Base-by-base conservation (phyloP, 345 rosid genomes). In the Nasturtium officinale region DNA sequence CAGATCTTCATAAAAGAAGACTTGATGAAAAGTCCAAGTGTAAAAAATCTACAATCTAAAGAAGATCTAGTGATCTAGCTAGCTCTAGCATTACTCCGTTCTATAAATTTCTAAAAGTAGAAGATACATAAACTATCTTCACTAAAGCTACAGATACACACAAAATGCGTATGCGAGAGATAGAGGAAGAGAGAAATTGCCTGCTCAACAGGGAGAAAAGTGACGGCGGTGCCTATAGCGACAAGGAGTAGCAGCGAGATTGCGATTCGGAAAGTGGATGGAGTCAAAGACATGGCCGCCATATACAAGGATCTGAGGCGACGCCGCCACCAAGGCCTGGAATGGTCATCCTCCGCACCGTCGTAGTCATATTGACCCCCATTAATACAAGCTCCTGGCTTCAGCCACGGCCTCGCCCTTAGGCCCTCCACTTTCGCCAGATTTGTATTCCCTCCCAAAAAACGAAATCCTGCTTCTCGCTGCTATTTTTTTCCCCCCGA, bases 201-300 rank as follows among this genome's bases (percentile, higher is more conserved):
- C 80, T 79, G 78, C 29, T 81, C 86, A 13, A 84, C 45, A 3
- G 84, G 85, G 50, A 84, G 81, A 66, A 73, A 77, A 68, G 32
- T 21, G 75, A 79, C 78, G 47, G 82, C 86, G 42, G 78, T 47
- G 69, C 33, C 63, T 38, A 81, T 13, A 59, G 72, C 77, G 1
- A 73, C 71, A 21, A 81, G 55, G 69, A 78, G 85, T 56, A 84
- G 65, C 40, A 84, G 58, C n/a, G 81, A 64, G 58, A 84, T 69
- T 18, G 58, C 81, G 67, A 81, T 56, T 56, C 83, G 71, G 25
- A 63, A 79, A 51, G 81, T 78, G 23, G 82, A 77, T 16, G 65
- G 74, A 17, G 81, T 29, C 13, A 78, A 7, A 0, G 84, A 68
- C 51, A 47, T 33, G 17, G 47, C 77, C 51, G 69, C 74, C 81